These are phyloP conservation scores for Chlamydomonas schloesseri DNA, from an alignment of 139 green algal genomes.

Conservation along the genomic window DNA sequence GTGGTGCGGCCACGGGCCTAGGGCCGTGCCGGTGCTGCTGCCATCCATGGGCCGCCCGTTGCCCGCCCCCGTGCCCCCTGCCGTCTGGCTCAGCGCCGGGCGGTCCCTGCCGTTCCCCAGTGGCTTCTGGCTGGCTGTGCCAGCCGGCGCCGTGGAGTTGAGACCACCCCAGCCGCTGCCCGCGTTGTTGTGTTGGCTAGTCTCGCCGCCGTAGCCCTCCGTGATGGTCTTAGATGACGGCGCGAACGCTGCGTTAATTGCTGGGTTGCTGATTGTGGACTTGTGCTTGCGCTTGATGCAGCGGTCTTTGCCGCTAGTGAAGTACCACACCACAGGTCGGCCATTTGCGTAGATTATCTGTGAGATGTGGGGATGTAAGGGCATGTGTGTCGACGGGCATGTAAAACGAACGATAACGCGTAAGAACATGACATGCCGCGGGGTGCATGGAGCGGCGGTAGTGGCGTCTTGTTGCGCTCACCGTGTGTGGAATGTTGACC, in stretches of 20 bases:
- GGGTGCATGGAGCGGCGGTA: no score
- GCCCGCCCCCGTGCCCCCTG: no score
- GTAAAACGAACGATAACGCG: no score
- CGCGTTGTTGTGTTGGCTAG: background rate
- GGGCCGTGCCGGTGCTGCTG: constrained; percentile 11
- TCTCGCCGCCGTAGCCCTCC: background rate
- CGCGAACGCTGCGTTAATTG: constrained; percentile 6
- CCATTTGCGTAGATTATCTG: constrained; percentile 40
- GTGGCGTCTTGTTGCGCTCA: no score
- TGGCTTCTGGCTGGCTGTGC: background rate
- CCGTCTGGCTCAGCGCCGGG: background rate
- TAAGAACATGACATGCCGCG: no score
- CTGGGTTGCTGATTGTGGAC: constrained; percentile 19
- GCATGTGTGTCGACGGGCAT: no score
- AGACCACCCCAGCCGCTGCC: background rate
- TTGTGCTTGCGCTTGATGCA: constrained; percentile 43
- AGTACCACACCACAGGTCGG: constrained; percentile 50
- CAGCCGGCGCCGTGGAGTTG: background rate
- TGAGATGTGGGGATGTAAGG: no score
- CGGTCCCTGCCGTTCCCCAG: no score
- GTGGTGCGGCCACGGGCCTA: constrained; percentile 33
- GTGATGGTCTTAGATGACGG: background rate
- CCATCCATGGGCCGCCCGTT: constrained; percentile 11
- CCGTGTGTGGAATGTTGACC: constrained; percentile 54
- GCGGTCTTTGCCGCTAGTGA: constrained; percentile 51